Conservation (phyloP, 2,329 filamentous ascomycete genomes). For the Paraphoma sp. region DNA sequence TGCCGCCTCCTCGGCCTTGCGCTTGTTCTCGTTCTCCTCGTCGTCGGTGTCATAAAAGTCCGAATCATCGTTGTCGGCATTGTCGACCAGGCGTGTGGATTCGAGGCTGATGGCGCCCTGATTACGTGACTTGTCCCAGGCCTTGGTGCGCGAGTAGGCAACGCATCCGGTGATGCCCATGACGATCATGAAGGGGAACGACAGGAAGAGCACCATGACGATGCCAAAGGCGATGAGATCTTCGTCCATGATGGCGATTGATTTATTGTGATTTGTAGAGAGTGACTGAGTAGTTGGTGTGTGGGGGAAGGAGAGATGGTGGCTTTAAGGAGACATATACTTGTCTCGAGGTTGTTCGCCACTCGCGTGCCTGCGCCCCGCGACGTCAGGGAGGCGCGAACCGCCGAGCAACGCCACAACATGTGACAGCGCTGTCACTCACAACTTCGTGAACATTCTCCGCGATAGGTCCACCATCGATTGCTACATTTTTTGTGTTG, state of each 20-base stretch:
- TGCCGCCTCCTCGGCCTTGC: slow-evolving; percentile 38
- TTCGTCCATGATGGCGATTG: slow-evolving; percentile 32
- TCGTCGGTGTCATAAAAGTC: slow-evolving; percentile 42
- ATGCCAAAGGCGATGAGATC: slow-evolving; percentile 32
- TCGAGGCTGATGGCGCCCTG: slow-evolving; percentile 31
- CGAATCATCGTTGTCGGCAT: slow-evolving; percentile 24
- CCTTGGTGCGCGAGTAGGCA: slow-evolving; percentile 40
- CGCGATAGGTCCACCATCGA: not conserved
- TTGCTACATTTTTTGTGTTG: too few relatives aligned
- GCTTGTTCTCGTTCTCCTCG: slow-evolving; percentile 34
- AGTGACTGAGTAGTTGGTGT: not conserved
- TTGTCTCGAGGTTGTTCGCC: not conserved
- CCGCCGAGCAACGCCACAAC: too few relatives aligned
- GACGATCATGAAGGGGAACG: slow-evolving; percentile 30
- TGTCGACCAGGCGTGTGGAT: slow-evolving; percentile 22
- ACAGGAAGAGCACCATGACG: slow-evolving; percentile 32
- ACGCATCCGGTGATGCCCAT: slow-evolving; percentile 30
- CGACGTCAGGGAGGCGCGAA: not conserved
- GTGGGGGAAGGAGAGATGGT: not conserved
- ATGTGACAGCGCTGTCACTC: not conserved
- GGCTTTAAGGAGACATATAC: not conserved
- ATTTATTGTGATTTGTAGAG: not conserved
- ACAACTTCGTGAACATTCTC: not conserved
- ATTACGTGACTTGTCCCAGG: slow-evolving; percentile 39
- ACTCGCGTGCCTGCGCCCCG: not conserved